Conservation (phyloP, 768 basidiomycete species). For the Naganishia vaughanmartiniae region DNA sequence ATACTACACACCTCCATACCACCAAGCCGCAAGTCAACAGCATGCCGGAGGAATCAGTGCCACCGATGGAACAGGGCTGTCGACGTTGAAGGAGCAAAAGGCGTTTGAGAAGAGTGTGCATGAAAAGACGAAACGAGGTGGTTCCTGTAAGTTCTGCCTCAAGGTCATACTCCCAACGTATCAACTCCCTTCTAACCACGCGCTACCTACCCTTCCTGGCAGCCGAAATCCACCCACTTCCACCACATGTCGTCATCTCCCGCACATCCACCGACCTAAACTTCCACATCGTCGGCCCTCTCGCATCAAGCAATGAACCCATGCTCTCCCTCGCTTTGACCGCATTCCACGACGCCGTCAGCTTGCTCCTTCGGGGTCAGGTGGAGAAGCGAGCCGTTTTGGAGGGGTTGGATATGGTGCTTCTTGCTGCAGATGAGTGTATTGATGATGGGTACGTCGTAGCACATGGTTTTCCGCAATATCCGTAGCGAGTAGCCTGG, state of each 20-base stretch:
- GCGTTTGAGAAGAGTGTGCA: slow-evolving; percentile 92
- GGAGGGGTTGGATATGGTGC: slow-evolving; percentile 78
- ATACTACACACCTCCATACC: slow-evolving; percentile 76
- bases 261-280: slow-evolving; percentile 93
- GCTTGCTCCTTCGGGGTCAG: slow-evolving; percentile 80
- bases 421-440: background rate
- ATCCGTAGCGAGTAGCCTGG: background rate
- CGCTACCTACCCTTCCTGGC: slow-evolving; percentile 3
- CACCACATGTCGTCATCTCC: slow-evolving; percentile 87
- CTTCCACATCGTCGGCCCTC: slow-evolving; percentile 82
- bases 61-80: slow-evolving; percentile 34
- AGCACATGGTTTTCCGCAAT: background rate
- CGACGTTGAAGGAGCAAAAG: slow-evolving; percentile 82
- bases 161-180: background rate
- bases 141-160: slow-evolving; percentile 59
- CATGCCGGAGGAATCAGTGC: slow-evolving; percentile 22
- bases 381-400: slow-evolving; percentile 91
- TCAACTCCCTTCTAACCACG: background rate
- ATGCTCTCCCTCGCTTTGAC: slow-evolving; percentile 84
- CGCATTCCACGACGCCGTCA: slow-evolving; percentile 80
- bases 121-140: slow-evolving; percentile 91
- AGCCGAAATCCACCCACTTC: slow-evolving; percentile 91
- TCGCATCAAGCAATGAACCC: slow-evolving; percentile 83
- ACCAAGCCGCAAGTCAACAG: slow-evolving; percentile 50
- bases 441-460: slow-evolving; percentile 64